Percentiles rank a stretch among this genome's conserved stretches.
Conservation (phyloP, 1,284 basidiomycete species). For the Coniferiporia weirii region DNA sequence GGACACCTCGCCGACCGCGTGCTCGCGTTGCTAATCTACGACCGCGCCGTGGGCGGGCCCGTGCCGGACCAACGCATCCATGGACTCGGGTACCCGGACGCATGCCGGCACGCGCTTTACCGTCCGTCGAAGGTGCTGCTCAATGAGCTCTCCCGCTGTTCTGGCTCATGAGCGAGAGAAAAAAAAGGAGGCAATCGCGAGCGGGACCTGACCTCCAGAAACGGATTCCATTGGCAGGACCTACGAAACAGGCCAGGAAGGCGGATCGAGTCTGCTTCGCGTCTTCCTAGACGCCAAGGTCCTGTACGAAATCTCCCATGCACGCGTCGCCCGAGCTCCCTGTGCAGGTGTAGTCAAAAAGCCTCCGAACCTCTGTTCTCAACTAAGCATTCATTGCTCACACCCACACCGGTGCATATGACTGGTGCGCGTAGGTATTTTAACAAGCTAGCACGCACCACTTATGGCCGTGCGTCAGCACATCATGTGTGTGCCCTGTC, state of each 20-base stretch:
- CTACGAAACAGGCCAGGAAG: background rate
- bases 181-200: background rate
- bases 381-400: background rate
- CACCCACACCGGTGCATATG: background rate
- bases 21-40: background rate
- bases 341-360: background rate
- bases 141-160: background rate
- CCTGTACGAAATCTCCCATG: constrained; percentile 1
- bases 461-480: background rate
- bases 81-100: constrained; percentile 2
- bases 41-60: too few relatives aligned
- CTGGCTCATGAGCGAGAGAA: background rate
- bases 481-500: background rate
- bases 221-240: background rate
- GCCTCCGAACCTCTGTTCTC: background rate
- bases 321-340: background rate
- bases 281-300: background rate
- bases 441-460: constrained; percentile 10
- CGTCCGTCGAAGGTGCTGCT: background rate
- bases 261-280: background rate
- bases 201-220: background rate
- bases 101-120: background rate
- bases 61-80: background rate
- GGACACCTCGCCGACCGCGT: background rate
- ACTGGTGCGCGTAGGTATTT: constrained; percentile 4